Conservation (phyloP, 2,329 filamentous ascomycete species). For the Tolypocladium cylindrosporum region DNA sequence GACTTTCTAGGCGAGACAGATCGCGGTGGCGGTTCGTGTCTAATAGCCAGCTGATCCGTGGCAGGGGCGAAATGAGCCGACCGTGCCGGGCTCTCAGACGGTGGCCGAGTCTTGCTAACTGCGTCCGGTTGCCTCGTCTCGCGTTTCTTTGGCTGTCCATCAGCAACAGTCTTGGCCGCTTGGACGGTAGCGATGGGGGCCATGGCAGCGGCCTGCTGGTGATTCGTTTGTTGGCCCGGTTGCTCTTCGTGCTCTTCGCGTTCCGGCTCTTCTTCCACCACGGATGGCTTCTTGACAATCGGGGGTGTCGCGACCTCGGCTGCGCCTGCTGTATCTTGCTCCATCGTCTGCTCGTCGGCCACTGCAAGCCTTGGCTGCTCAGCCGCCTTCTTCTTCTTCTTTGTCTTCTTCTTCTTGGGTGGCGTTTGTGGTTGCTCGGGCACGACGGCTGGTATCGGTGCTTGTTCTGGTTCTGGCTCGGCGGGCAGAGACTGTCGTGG, state of each 20-base stretch:
- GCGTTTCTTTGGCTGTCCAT: not conserved
- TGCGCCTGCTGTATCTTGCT: not conserved
- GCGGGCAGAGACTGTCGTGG: slow-evolving; percentile 2
- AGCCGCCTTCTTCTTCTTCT: slow-evolving; percentile 2
- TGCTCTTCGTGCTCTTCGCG: slow-evolving; percentile 21
- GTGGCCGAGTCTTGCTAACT: slow-evolving; percentile 22
- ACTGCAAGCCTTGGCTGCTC: not conserved
- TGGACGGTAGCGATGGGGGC: slow-evolving; percentile 16
- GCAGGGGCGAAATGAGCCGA: slow-evolving; percentile 56
- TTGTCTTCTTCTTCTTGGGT: slow-evolving; percentile 4
- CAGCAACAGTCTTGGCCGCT: not conserved
- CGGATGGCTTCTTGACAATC: slow-evolving; percentile 29
- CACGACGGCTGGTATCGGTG: not conserved
- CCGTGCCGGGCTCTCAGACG: slow-evolving; percentile 53
- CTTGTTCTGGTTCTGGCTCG: not conserved
- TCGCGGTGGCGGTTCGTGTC: slow-evolving; percentile 59
- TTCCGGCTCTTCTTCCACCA: slow-evolving; percentile 35
- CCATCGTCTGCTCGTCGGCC: not conserved
- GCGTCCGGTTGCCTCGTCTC: slow-evolving; percentile 6
- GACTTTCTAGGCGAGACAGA: slow-evolving; percentile 71
- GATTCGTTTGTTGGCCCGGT: not conserved
- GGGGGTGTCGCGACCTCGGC: not conserved
- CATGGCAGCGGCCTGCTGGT: slow-evolving; percentile 11
- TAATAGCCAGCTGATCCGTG: slow-evolving; percentile 44
- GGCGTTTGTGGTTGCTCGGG: not conserved